A percentile compares a stretch with the other conserved stretches of the same genome.
These are phyloP conservation scores for Cystofilobasidium macerans DNA, from an alignment of 768 basidiomycete genomes.

Conservation along the genomic window DNA sequence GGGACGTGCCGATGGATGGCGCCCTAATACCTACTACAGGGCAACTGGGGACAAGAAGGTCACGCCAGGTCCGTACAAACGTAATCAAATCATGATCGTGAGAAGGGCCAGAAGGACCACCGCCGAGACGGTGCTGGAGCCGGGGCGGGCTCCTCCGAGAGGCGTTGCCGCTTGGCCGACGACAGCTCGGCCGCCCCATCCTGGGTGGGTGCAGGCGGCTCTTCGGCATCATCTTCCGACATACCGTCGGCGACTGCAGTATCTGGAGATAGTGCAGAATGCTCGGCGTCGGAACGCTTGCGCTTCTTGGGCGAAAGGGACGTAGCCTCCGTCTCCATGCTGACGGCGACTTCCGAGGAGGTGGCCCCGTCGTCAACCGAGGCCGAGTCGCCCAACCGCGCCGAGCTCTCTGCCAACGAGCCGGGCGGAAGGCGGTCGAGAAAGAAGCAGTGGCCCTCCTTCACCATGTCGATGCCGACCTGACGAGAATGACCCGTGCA, in stretches of 20 bases:
- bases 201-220: no score
- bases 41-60: no score
- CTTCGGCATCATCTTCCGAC: no score
- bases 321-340: neutral
- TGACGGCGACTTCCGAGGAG: no score
- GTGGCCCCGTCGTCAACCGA: neutral
- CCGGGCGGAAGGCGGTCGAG: neutral
- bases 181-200: neutral
- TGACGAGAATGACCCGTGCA: neutral
- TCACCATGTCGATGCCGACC: conserved; percentile 5
- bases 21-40: no score
- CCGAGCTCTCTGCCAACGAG: neutral
- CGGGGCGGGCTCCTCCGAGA: neutral
- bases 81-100: neutral
- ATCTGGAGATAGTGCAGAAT: no score
- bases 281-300: neutral
- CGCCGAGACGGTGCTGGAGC: neutral
- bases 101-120: conserved; percentile 4
- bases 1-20: no score
- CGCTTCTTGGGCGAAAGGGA: neutral
- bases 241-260: no score
- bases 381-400: neutral
- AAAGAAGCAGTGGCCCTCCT: conserved; percentile 3
- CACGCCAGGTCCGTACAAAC: neutral
- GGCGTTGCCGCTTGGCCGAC: neutral